phyloP scores from a whole-genome alignment of 805 yeast species.

The Kodamaea neixiangensis region DNA sequence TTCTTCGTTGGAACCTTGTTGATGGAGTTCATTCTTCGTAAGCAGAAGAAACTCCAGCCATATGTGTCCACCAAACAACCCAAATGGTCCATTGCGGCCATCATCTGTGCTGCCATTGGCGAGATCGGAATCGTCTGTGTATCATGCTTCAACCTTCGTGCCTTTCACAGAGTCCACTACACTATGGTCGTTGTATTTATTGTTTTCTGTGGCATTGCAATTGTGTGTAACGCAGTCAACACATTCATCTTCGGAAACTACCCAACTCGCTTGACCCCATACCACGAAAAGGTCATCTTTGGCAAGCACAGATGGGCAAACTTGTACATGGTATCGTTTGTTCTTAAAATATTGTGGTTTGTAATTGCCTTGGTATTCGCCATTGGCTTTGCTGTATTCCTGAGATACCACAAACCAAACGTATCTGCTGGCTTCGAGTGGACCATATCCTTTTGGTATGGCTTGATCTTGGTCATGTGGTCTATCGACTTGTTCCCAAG shows the following conservation, averaged over 20 bases:
- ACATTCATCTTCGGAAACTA: slow-evolving; percentile 41
- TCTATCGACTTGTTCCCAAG: slow-evolving; percentile 66
- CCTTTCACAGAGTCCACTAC: slow-evolving; percentile 58
- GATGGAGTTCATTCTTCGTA: slow-evolving; percentile 16
- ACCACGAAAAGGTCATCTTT: slow-evolving; percentile 41
- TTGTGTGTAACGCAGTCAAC: slow-evolving; percentile 38
- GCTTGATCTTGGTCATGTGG: slow-evolving; percentile 62
- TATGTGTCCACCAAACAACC: slow-evolving; percentile 47
- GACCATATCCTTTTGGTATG: slow-evolving; percentile 85
- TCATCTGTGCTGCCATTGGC: slow-evolving; percentile 54
- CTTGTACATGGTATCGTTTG: slow-evolving; percentile 48
- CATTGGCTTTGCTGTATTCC: slow-evolving; percentile 58
- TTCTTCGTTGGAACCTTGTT: slow-evolving; percentile 59
- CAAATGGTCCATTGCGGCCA: slow-evolving; percentile 41
- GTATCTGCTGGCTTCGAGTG: slow-evolving; percentile 77
- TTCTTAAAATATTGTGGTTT: slow-evolving; percentile 66
- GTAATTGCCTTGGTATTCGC: slow-evolving; percentile 67
- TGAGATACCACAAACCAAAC: slow-evolving; percentile 36
- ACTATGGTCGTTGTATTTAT: slow-evolving; percentile 76
- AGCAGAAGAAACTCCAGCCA: slow-evolving; percentile 47
- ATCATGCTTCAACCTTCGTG: slow-evolving; percentile 67
- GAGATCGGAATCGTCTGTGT: slow-evolving; percentile 75
- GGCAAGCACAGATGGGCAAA: slow-evolving; percentile 41
- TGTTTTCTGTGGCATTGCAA: slow-evolving; percentile 57
- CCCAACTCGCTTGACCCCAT: slow-evolving; percentile 38